phyloP scores from a whole-genome alignment of 331 rosid genomes.

The Erythrophleum ivorense region DNA sequence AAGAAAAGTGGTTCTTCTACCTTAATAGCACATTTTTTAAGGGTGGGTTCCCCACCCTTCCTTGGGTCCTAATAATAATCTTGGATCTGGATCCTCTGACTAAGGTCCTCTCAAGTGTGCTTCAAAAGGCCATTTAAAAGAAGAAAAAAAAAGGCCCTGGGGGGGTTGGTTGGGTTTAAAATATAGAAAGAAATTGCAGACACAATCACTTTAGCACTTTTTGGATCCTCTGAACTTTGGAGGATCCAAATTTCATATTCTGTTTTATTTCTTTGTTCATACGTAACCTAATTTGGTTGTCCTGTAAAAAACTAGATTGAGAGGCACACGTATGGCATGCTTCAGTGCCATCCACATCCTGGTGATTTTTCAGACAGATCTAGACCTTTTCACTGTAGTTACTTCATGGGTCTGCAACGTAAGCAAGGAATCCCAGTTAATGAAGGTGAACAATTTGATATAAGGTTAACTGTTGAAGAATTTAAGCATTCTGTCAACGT shows the following conservation, averaged over 20 bases:
- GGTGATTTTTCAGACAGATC: constrained; percentile 86
- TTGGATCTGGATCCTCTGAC: not conserved
- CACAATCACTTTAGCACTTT: too few species aligned
- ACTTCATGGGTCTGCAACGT: constrained; percentile 96
- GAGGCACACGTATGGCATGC: constrained; percentile 74
- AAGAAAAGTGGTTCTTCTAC: not conserved
- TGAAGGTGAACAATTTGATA: constrained; percentile 85
- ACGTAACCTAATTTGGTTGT: not conserved
- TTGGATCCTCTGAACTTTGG: too few species aligned
- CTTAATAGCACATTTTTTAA: not conserved
- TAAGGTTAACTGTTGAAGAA: constrained; percentile 76
- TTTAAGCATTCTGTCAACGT: constrained; percentile 71
- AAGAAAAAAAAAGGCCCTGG: too few species aligned
- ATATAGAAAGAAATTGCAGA: too few species aligned
- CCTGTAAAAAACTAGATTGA: constrained; percentile 69
- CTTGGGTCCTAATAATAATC: not conserved
- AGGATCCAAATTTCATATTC: too few species aligned
- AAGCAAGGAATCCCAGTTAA: constrained; percentile 78
- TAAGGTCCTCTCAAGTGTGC: too few species aligned
- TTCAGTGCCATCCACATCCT: constrained; percentile 96
- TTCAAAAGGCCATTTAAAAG: too few species aligned
- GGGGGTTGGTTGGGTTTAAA: too few species aligned
- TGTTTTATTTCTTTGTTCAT: constrained; percentile 6
- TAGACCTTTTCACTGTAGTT: constrained; percentile 73
- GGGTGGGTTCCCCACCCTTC: too few species aligned